Evolutionary conservation across 352 stramenopile species (phyloP), one percentile per base, ranked within the genome.

Genomic region (Peronospora destructor): DNA sequence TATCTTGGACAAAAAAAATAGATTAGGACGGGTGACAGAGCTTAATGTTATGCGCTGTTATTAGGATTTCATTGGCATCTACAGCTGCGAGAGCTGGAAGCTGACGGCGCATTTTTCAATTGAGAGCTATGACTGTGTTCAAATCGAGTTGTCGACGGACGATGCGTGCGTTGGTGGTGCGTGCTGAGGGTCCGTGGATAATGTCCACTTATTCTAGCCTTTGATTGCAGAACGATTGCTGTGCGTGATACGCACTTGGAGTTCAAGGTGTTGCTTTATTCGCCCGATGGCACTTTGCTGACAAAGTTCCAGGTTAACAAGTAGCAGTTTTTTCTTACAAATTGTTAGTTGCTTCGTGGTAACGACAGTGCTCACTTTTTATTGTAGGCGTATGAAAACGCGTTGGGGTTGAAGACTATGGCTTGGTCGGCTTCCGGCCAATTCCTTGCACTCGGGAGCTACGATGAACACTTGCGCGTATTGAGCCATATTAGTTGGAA

Each of bases 401-500:
- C 79, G 2, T 53, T 93, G 7, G 82, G 82, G 5, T 49, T 93
- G 14, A 84, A 84, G 29, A 49, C 61, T 1, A 87, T 93, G 67
- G 45, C 58, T n/a, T 91, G 79, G 82, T 93, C 82, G 3, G 56
- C 75, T 2, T 84, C 75, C 3, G 82, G 82, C 1, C 73, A 91
- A 43, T 91, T 91, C 44, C 58, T 93, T 11, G 82, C 79, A 0
- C 47, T 93, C 2, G 82, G 82, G 0, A 89, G 79, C 48, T 93
- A 77, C 37, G 82, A 93, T 36, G 77, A 90, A 7, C 64, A 85
- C 26, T n/a, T 88, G 14, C 79, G 82, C 10, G 60, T 93, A 16
- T 42, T 93, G 5, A 90, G 73, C 34, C 66, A 90, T 43, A 57
- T 89, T 26, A 85, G 85, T 29, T 93, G 77, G 79, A 85, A 86